Conservation (phyloP, 2,329 filamentous ascomycete genomes). For the Paraphoma chrysanthemicola region DNA sequence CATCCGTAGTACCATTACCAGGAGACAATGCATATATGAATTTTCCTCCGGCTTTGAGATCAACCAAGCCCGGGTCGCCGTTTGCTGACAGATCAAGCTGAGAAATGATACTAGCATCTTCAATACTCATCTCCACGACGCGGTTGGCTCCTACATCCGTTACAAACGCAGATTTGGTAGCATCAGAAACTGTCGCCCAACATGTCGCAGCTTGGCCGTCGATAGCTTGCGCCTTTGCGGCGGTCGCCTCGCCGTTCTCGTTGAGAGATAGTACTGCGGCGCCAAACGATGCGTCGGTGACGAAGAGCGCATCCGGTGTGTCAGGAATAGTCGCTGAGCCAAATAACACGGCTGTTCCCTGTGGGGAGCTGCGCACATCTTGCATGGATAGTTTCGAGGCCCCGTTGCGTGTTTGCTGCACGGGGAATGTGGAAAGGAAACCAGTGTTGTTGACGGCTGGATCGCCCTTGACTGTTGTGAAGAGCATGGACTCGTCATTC, state of each 20-base stretch:
- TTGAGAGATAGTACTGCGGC: slow-evolving; percentile 58
- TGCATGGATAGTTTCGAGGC: slow-evolving; percentile 16
- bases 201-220: slow-evolving; percentile 63
- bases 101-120: slow-evolving; percentile 57
- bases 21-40: slow-evolving; percentile 66
- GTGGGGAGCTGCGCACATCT: slow-evolving; percentile 52
- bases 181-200: slow-evolving; percentile 61
- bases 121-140: slow-evolving; percentile 63
- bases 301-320: slow-evolving; percentile 53
- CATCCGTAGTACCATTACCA: slow-evolving; percentile 54
- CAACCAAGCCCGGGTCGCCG: slow-evolving; percentile 63
- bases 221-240: slow-evolving; percentile 50
- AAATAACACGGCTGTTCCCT: slow-evolving; percentile 65
- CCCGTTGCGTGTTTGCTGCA: slow-evolving; percentile 34
- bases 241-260: slow-evolving; percentile 35
- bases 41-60: slow-evolving; percentile 59
- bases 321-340: slow-evolving; percentile 58
- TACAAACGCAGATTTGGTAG: slow-evolving; percentile 63
- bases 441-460: slow-evolving; percentile 62
- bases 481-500: slow-evolving; percentile 58
- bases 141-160: slow-evolving; percentile 62
- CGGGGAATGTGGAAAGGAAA: slow-evolving; percentile 61
- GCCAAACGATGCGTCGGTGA: slow-evolving; percentile 66
- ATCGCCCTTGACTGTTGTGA: slow-evolving; percentile 68
- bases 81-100: slow-evolving; percentile 48